Evolutionary conservation across 257 asterid species (phyloP).

Genomic region (Salvia hispanica): DNA sequence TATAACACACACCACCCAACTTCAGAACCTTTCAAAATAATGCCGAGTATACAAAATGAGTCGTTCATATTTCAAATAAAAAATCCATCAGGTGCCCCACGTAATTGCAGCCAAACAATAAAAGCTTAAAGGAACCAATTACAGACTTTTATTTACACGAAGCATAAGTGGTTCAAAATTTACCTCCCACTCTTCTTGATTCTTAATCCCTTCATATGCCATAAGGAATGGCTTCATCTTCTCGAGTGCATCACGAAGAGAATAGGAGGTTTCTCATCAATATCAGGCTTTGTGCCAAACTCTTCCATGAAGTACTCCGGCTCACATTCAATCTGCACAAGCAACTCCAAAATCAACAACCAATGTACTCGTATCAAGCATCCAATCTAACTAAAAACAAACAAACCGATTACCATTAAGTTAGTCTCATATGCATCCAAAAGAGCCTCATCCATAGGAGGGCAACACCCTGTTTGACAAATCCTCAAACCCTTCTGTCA

Average conservation of each 20-base stretch:
- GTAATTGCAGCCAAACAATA: conserved; percentile 10
- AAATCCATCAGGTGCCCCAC: conserved; percentile 12
- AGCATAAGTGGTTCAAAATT: not conserved
- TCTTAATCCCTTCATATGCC: conserved; percentile 73
- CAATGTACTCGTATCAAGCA: conserved; percentile 21
- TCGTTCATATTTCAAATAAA: not conserved
- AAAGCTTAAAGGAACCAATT: not conserved
- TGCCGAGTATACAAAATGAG: not conserved
- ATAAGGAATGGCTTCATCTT: conserved; percentile 90
- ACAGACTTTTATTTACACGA: not conserved
- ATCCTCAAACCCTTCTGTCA: conserved; percentile 75
- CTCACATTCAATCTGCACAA: conserved; percentile 79
- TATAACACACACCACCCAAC: not conserved
- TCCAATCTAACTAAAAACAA: conserved; percentile 17
- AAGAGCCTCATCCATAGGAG: conserved; percentile 61
- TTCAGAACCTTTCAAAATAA: not conserved
- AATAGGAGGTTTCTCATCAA: conserved; percentile 82
- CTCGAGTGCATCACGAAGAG: conserved; percentile 77
- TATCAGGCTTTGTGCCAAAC: conserved; percentile 81
- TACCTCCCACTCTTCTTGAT: conserved; percentile 98
- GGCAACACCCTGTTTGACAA: conserved; percentile 64
- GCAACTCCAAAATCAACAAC: conserved; percentile 5
- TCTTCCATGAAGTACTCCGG: conserved; percentile 86
- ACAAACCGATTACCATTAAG: conserved; percentile 51
- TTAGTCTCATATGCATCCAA: conserved; percentile 70